These are phyloP conservation scores for Bruguiera parviflora DNA, from an alignment of 345 rosid genomes.

Conservation along the genomic window DNA sequence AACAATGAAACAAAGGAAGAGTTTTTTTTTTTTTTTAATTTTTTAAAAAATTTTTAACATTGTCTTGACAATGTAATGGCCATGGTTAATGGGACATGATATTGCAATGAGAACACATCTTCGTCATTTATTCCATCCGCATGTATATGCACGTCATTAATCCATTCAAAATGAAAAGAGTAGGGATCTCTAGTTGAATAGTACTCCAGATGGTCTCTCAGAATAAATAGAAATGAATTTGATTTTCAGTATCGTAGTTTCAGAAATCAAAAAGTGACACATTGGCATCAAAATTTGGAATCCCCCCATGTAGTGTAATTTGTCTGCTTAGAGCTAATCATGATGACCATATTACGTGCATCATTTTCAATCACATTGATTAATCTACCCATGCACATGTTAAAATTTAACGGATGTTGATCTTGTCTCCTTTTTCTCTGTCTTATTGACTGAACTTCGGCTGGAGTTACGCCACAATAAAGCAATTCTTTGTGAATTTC, in stretches of 20 bases:
- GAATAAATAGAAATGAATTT: too few relatives aligned
- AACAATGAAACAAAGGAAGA: background rate
- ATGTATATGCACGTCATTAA: slow-evolving; percentile 35
- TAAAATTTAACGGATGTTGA: slow-evolving; percentile 9
- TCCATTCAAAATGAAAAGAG: too few relatives aligned
- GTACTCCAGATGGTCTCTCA: too few relatives aligned
- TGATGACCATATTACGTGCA: slow-evolving; percentile 3
- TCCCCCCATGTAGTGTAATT: background rate
- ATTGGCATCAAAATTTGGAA: background rate
- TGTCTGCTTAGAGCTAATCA: slow-evolving; percentile 5
- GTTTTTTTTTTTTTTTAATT: background rate
- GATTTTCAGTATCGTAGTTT: too few relatives aligned
- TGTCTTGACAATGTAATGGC: too few relatives aligned
- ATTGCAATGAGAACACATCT: too few relatives aligned
- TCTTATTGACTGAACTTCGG: background rate
- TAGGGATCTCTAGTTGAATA: too few relatives aligned
- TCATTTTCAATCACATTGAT: slow-evolving; percentile 20
- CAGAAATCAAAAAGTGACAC: too few relatives aligned
- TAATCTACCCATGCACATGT: slow-evolving; percentile 10
- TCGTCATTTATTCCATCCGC: slow-evolving; percentile 17
- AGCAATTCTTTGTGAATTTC: too few relatives aligned
- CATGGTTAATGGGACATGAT: too few relatives aligned
- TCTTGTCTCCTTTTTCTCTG: slow-evolving; percentile 4
- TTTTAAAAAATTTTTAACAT: too few relatives aligned
- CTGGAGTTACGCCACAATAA: too few relatives aligned